These are phyloP conservation scores for Hygrophila difformis DNA, from an alignment of 257 asterid species.

Conservation along the genomic window DNA sequence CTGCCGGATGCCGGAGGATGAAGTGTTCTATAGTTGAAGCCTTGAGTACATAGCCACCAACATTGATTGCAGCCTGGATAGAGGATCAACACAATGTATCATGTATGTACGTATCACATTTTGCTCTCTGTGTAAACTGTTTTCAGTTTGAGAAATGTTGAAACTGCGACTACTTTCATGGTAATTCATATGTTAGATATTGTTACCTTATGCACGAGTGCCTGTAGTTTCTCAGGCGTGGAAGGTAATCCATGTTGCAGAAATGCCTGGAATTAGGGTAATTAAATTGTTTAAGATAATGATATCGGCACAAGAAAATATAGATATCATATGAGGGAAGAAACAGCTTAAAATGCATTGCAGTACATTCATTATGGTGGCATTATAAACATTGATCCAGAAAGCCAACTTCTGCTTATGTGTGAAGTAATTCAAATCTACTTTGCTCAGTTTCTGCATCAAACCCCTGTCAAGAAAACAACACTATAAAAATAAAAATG, in stretches of 20 bases:
- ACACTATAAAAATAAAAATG: background rate
- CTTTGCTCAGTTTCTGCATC: slow-evolving; percentile 63
- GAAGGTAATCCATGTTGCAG: slow-evolving; percentile 77
- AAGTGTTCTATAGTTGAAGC: slow-evolving; percentile 76
- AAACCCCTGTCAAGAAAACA: slow-evolving; percentile 38
- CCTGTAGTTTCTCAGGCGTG: slow-evolving; percentile 53
- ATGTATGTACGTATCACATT: slow-evolving; percentile 7
- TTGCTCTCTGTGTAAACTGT: slow-evolving; percentile 2
- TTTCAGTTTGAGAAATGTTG: too few relatives aligned
- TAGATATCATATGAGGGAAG: background rate
- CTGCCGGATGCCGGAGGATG: slow-evolving; percentile 82
- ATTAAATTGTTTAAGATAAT: slow-evolving; percentile 6
- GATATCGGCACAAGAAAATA: background rate
- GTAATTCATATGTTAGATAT: background rate
- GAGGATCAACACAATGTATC: slow-evolving; percentile 1
- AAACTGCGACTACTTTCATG: slow-evolving; percentile 1
- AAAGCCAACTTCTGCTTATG: slow-evolving; percentile 93
- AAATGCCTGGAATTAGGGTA: slow-evolving; percentile 48
- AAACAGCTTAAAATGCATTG: slow-evolving; percentile 20
- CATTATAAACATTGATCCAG: slow-evolving; percentile 84
- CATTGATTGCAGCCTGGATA: slow-evolving; percentile 58
- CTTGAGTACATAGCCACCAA: slow-evolving; percentile 69
- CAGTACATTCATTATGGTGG: slow-evolving; percentile 81
- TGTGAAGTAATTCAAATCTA: slow-evolving; percentile 47
- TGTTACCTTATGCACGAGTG: slow-evolving; percentile 62